Evolutionary conservation across 441 rosid species (phyloP).

Genomic region (Omphalea diandra): DNA sequence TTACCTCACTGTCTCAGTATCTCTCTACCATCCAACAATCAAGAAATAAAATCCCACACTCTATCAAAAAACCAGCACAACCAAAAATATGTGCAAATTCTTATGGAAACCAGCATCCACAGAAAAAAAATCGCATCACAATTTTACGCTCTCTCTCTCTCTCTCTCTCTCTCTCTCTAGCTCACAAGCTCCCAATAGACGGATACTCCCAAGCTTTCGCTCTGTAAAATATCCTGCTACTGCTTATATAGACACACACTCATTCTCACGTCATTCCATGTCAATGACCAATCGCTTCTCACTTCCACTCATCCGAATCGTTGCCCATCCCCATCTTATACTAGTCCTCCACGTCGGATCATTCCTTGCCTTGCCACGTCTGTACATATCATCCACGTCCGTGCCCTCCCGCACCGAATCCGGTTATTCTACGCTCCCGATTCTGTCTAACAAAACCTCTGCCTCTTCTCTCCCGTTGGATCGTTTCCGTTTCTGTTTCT

Average conservation of each 20-base stretch:
- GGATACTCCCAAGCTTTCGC: constrained; percentile 49
- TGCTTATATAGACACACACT: constrained; percentile 16
- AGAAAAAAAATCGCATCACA: background rate
- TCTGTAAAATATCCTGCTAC: constrained; percentile 13
- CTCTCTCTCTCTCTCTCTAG: background rate
- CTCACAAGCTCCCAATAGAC: constrained; percentile 24
- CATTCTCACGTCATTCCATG: constrained; percentile 24
- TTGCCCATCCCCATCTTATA: background rate
- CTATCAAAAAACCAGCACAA: too few species aligned
- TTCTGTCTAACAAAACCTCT: background rate
- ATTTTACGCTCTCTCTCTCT: background rate
- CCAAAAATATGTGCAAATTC: too few species aligned
- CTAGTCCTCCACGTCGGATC: constrained; percentile 10
- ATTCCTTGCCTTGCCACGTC: too few species aligned
- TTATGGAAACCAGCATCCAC: too few species aligned
- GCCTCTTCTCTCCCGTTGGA: constrained; percentile 1
- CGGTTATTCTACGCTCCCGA: background rate
- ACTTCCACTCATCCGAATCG: constrained; percentile 29
- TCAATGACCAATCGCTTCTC: constrained; percentile 8
- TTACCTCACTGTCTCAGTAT: too few species aligned
- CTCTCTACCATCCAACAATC: too few species aligned
- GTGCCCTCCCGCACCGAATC: background rate
- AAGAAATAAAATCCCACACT: too few species aligned
- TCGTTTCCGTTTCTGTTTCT: too few species aligned
- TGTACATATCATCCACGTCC: background rate